Percentiles rank a stretch among this genome's conserved stretches.
Conservation (phyloP, 805 yeast species). For the Vanderwaltozyma verrucispora region DNA sequence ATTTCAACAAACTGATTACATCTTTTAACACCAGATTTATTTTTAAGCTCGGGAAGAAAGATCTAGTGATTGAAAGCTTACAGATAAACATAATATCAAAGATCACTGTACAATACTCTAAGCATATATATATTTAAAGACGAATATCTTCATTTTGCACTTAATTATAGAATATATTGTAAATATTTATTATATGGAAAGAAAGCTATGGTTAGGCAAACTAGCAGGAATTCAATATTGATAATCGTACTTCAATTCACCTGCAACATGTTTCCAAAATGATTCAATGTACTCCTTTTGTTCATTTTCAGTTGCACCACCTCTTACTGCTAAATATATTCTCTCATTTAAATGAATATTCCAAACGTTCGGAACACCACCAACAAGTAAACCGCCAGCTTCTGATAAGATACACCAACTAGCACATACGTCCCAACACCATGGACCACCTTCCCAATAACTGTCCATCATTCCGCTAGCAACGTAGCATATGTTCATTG, state of each 20-base stretch:
- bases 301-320: constrained; percentile 31
- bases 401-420: constrained; percentile 54
- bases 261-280: constrained; percentile 42
- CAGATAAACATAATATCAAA: too few relatives aligned
- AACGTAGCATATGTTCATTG: constrained; percentile 47
- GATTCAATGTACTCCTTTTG: constrained; percentile 37
- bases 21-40: too few relatives aligned
- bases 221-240: too few relatives aligned
- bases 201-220: too few relatives aligned
- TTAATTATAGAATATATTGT: too few relatives aligned
- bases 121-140: too few relatives aligned
- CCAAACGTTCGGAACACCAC: constrained; percentile 43
- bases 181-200: too few relatives aligned
- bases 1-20: too few relatives aligned
- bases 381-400: constrained; percentile 48
- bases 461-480: constrained; percentile 51
- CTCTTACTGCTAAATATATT: constrained; percentile 49
- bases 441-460: constrained; percentile 66
- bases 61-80: too few relatives aligned
- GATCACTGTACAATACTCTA: too few relatives aligned
- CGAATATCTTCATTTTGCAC: too few relatives aligned
- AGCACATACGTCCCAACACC: constrained; percentile 62
- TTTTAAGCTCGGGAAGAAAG: too few relatives aligned
- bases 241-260: constrained; percentile 32
- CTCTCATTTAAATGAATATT: constrained; percentile 40